A percentile compares a stretch with the other conserved stretches of the same genome.
Conservation (phyloP, 2,329 filamentous ascomycete species). For the Fusarium sp. region DNA sequence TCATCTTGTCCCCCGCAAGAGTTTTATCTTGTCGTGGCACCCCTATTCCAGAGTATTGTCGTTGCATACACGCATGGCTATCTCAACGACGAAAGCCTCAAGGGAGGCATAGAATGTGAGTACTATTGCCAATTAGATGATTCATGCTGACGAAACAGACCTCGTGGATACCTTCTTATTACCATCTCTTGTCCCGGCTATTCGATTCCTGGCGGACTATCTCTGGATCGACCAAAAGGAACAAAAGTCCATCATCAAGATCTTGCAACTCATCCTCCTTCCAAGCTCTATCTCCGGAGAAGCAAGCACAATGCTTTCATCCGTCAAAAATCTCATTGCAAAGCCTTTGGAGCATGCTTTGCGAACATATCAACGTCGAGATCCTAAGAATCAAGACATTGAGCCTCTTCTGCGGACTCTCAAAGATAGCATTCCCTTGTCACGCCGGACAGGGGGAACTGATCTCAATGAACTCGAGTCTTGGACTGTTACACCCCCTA, state of each 20-base stretch:
- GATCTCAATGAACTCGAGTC: slow-evolving; percentile 75
- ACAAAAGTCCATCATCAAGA: slow-evolving; percentile 75
- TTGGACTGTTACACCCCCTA: slow-evolving; percentile 69
- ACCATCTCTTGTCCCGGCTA: slow-evolving; percentile 80
- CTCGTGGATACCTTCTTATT: slow-evolving; percentile 83
- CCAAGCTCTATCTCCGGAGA: slow-evolving; percentile 78
- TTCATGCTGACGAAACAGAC: slow-evolving; percentile 59
- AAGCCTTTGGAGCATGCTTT: slow-evolving; percentile 76
- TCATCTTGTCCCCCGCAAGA: slow-evolving; percentile 84
- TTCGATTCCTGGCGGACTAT: slow-evolving; percentile 77
- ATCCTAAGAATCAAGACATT: slow-evolving; percentile 75
- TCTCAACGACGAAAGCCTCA: slow-evolving; percentile 76
- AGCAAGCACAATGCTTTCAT: slow-evolving; percentile 75
- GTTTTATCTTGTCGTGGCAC: slow-evolving; percentile 82
- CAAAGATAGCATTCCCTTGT: slow-evolving; percentile 67
- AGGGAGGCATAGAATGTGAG: slow-evolving; percentile 81
- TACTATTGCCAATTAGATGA: background rate
- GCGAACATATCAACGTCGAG: slow-evolving; percentile 72
- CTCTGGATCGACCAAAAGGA: slow-evolving; percentile 75
- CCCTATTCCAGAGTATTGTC: slow-evolving; percentile 80
- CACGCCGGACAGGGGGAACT: slow-evolving; percentile 70
- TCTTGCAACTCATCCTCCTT: slow-evolving; percentile 78
- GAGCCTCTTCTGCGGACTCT: slow-evolving; percentile 76
- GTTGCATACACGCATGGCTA: slow-evolving; percentile 74
- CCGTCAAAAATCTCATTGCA: slow-evolving; percentile 78